phyloP scores from a whole-genome alignment of 768 basidiomycete species.

The Cyclocybe cylindracea region DNA sequence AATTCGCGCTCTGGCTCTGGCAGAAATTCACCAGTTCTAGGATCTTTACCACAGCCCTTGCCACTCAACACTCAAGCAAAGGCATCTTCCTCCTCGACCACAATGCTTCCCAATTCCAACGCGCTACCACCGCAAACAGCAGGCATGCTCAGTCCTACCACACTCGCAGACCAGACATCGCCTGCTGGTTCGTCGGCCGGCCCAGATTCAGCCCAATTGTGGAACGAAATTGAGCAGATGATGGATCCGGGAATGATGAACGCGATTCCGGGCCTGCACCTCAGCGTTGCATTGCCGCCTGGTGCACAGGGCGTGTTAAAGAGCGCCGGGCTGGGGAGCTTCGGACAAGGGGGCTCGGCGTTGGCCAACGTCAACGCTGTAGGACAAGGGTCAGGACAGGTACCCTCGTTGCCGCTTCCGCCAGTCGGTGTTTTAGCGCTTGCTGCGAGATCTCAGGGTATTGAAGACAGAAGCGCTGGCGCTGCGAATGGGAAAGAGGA shows the following conservation, averaged over 20 bases:
- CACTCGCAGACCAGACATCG: constrained; percentile 8
- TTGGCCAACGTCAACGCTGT: not conserved
- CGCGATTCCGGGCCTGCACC: constrained; percentile 22
- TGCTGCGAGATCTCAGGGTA: too few species aligned
- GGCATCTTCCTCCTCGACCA: not conserved
- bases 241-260: constrained; percentile 26
- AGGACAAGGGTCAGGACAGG: too few species aligned
- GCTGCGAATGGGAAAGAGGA: too few species aligned
- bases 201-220: constrained; percentile 24
- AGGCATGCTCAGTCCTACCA: constrained; percentile 13
- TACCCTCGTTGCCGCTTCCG: constrained; percentile 6
- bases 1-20: constrained; percentile 4
- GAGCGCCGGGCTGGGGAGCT: constrained; percentile 19
- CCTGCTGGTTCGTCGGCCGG: constrained; percentile 19
- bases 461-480: constrained; percentile 3
- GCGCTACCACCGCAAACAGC: not conserved
- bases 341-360: not conserved
- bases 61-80: not conserved
- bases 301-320: constrained; percentile 22
- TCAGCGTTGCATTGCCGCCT: constrained; percentile 19
- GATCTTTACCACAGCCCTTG: not conserved
- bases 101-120: too few species aligned
- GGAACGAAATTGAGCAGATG: constrained; percentile 29
- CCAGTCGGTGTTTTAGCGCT: not conserved
- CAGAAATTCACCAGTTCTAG: not conserved